Conservation (phyloP, 306 rosid species). For the Argentina anserina region DNA sequence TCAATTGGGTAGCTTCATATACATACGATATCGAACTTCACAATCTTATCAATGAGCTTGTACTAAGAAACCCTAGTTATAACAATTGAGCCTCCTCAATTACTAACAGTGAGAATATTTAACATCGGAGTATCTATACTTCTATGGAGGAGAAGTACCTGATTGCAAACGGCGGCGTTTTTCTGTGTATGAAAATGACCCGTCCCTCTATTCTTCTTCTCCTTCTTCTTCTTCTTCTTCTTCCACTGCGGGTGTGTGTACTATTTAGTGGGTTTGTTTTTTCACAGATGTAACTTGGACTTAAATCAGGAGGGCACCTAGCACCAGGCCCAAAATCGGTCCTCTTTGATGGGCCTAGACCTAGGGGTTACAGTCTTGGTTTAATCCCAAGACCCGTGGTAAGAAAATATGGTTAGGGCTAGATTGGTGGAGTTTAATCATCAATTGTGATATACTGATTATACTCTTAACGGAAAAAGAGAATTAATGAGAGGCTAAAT, state of each 20-base stretch:
- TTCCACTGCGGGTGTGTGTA: background rate
- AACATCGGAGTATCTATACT: background rate
- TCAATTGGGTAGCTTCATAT: background rate
- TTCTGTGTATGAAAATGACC: background rate
- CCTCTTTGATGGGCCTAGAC: background rate
- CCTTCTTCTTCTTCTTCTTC: background rate
- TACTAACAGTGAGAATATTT: background rate
- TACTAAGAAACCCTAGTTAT: background rate
- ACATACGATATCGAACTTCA: background rate
- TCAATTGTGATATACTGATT: no score
- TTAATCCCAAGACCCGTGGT: background rate
- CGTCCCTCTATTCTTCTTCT: background rate
- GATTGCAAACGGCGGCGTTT: constrained; percentile 6
- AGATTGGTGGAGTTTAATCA: background rate
- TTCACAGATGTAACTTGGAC: background rate
- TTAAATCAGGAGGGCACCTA: background rate
- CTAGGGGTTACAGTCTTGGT: background rate
- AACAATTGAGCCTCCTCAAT: background rate
- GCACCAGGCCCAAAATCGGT: background rate
- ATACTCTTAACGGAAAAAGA: no score
- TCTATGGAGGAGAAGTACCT: constrained; percentile 6
- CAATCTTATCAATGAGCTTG: background rate
- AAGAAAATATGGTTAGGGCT: background rate
- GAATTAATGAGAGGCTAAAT: background rate
- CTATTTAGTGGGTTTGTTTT: background rate